Evolutionary conservation across 192 early-diverging fungal genomes (phyloP).

Genomic region (Allomyces javanicus): DNA sequence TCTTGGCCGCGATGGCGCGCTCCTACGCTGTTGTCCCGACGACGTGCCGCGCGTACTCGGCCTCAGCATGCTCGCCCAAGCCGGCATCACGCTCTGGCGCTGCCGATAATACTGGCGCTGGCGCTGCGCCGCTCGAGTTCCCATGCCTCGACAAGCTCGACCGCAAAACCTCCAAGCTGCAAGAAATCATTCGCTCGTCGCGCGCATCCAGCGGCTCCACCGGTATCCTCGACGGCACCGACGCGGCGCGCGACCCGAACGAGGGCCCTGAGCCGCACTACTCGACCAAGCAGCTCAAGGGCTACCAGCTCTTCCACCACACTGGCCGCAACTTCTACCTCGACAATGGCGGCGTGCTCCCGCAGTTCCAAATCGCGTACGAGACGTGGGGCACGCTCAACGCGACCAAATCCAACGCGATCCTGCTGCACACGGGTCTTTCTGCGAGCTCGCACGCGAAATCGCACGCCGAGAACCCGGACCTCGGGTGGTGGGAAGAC

Average conservation of each 20-base stretch:
- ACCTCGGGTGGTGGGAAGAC: conserved; percentile 91
- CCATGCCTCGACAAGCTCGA: conserved; percentile 53
- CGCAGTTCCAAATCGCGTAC: conserved; percentile 67
- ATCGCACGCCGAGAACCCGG: conserved; percentile 53
- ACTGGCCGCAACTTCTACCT: conserved; percentile 27
- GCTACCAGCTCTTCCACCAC: conserved; percentile 39
- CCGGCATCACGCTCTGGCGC: too few relatives aligned
- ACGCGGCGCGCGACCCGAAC: not conserved
- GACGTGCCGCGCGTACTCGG: too few relatives aligned
- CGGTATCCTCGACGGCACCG: conserved; percentile 6
- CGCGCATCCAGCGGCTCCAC: conserved; percentile 58
- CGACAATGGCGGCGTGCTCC: conserved; percentile 64
- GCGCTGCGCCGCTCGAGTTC: conserved; percentile 33
- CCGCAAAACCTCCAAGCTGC: conserved; percentile 32
- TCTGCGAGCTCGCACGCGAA: conserved; percentile 81
- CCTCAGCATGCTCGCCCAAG: too few relatives aligned
- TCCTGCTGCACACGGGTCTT: conserved; percentile 87
- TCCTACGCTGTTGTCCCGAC: too few relatives aligned
- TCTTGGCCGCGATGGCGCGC: too few relatives aligned
- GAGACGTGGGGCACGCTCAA: conserved; percentile 93
- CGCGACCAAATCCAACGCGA: conserved; percentile 54
- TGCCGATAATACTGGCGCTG: too few relatives aligned
- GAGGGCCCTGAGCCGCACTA: not conserved
- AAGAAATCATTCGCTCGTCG: conserved; percentile 48
- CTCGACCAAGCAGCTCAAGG: conserved; percentile 10